These are phyloP conservation scores for Fusarium gaditjirri DNA, from an alignment of 2,329 filamentous ascomycete species.

Conservation along the genomic window DNA sequence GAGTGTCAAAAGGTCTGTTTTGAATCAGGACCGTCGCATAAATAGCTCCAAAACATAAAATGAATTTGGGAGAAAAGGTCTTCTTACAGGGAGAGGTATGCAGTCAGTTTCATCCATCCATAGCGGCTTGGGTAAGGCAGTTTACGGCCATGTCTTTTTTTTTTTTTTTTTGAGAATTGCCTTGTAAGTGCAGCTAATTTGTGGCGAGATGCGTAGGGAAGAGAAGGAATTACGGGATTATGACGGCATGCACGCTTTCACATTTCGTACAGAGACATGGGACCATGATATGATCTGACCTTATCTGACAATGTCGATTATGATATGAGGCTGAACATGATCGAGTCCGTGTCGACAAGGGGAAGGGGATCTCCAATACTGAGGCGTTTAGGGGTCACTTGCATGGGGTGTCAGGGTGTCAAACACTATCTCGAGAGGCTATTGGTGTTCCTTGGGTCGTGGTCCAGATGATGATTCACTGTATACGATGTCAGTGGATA, in stretches of 20 bases:
- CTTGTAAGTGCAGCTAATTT: background rate
- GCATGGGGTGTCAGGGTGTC: background rate
- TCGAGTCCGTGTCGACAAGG: background rate
- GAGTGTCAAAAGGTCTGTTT: background rate
- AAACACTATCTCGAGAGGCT: background rate
- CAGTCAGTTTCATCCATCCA: conserved; percentile 7
- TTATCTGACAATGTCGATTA: background rate
- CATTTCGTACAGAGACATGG: background rate
- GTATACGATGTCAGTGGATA: background rate
- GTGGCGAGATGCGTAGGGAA: background rate
- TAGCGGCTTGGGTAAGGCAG: background rate
- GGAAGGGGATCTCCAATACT: background rate
- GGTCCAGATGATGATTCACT: background rate
- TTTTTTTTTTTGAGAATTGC: background rate
- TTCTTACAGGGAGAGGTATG: conserved; percentile 11
- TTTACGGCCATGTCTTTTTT: background rate
- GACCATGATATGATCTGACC: background rate
- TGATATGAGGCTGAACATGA: background rate
- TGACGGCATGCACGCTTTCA: background rate
- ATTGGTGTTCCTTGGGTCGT: background rate
- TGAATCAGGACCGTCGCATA: conserved; percentile 1
- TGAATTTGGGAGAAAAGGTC: background rate
- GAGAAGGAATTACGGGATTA: background rate
- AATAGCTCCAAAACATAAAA: conserved; percentile 10
- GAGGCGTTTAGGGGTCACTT: conserved; percentile 21